Base-by-base conservation (phyloP, 805 yeast species). In the Cyberlindnera xylosilytica region DNA sequence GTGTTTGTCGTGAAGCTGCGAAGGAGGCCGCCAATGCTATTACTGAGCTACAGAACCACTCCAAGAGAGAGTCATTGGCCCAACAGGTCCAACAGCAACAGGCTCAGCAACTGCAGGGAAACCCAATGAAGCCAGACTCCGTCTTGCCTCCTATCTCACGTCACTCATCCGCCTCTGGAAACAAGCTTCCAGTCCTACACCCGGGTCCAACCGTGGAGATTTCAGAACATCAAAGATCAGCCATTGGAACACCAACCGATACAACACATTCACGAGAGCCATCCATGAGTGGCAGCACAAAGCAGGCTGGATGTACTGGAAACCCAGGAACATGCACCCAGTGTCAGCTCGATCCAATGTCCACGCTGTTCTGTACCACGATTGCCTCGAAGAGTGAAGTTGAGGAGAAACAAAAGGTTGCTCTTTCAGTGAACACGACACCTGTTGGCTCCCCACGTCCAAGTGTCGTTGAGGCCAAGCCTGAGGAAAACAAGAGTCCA, bases 331-430 rank as follows among this genome's bases (percentile, higher is more conserved):
- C 89, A 4, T 88, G 97, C 60, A 63, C 66, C 6, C 90, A 83
- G 63, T 88, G 97, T 63, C 95, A 83, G 57, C 61, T 66, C 36
- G 96, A 89, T 62, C 96, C 96, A 24, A 80, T 87, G 85, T 81
- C 89, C 5, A 87, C 95, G 3, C 68, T 87, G 31, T 89, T 89
- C 65, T 89, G 97, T 66, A 80, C 95, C 1, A 86, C 95, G 0
- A 79, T 89, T 19, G 93, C 95, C 4, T 74, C 76, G 2, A 62
- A 62, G 44, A 62, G 62, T 13, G 58, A 51, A 35, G 57, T 36
- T 22, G 54, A 49, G 16, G 45, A 43, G 31, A 22, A 37, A 16
- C 46, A 39, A 17, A 41, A 41, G 39, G 24, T 39, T 26, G 36
- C 46, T 4, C 29, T 39, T 17, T 41, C 49, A 3, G 45, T 42